Base-by-base conservation (phyloP, 768 basidiomycete genomes). In the Auricularia sp. region DNA sequence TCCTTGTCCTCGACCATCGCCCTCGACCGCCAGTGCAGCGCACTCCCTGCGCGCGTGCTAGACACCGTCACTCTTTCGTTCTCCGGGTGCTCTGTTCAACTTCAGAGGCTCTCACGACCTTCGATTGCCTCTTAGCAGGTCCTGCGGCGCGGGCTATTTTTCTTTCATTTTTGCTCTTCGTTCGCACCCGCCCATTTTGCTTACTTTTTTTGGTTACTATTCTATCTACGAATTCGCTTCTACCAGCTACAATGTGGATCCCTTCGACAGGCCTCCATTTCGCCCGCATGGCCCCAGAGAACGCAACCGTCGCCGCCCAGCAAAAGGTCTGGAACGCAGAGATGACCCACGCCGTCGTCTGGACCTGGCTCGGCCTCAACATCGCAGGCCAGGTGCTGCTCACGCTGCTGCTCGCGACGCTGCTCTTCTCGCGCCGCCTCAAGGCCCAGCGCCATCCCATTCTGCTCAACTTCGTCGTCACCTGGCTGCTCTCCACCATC, bases 331-430 rank as follows among this genome's bases (percentile, higher is more conserved):
- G 54, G 54, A 54, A n/a, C 54, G n/a, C 11, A 18, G n/a, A n/a
- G n/a, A 54, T 54, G 54, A 54, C 29, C 14, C 56, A 35, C 29
- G 56, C 56, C 29, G 16, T 59, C 56, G 56, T 59, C 21, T 59
- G 56, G 56, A 59, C 56, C 29, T 59, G 56, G 56, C 56, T 59
- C 56, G 56, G 56, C 56, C 56, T 59, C 56, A 59, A 59, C 56
- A 34, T 59, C 24, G 56, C 29, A 14, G 56, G 56, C 56, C 56
- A 59, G 56, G 56, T 35, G 6, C 34, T 59, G 24, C 56, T 59
- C 14, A 35, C 24, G 1, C 56, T 59, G 11, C 56, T 59, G 56
- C 34, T 59, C 14, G 56, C 34, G 14, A 59, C 56, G 16, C 24
- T 59, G 14, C 29, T 59, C 56, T 59, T 59, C 56, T 59, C 56